Base-by-base conservation (phyloP, 139 green algal species). In the Volvox reticuliferus region DNA sequence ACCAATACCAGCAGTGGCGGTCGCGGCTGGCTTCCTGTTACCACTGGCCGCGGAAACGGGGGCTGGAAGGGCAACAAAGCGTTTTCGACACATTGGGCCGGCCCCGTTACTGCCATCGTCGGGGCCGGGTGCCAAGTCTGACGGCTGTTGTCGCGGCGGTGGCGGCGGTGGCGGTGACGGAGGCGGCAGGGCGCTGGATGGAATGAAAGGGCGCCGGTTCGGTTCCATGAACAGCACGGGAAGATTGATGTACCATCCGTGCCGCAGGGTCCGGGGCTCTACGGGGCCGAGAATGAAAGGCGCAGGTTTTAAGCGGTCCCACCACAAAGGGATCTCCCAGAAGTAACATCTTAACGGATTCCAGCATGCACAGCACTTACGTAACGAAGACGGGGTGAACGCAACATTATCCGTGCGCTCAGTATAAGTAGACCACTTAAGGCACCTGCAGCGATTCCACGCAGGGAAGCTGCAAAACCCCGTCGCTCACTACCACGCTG, bases 171-270 rank as follows among this genome's bases (percentile, higher is more conserved):
- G 68, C 14, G 36, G 30, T 26, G 84, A 65, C 20, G 84, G 84
- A 18, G 69, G 85, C 6, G 85, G 85, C 63, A 89, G 69, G 33
- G 85, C 85, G 69, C 44, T 61, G 26, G 63, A 6, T 30, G 62
- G 85, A 9, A 71, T 75, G 86, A 82, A 37, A 0, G 73, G 86
- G 50, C 5, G n/a, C 30, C 86, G n/a, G 86, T 83, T 75, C 13
- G 71, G 86, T 1, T 50, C 37, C 37, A 90, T 36, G 12, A 76
- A 32, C 50, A 90, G 73, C 71, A 83, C 50, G 20, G 86, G 86
- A 73, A 90, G 50, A 69, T 90, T 90, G 73, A 55, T 33, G 50
- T 26, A 20, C 86, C 86, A 90, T 24, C 21, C 28, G 30, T 77
- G 86, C 50, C 67, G 71, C 50, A 83, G 44, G 50, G 6, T 16